These are phyloP conservation scores for Pyronema domesticum DNA, from an alignment of 495 filamentous ascomycete genomes.

Conservation along the genomic window DNA sequence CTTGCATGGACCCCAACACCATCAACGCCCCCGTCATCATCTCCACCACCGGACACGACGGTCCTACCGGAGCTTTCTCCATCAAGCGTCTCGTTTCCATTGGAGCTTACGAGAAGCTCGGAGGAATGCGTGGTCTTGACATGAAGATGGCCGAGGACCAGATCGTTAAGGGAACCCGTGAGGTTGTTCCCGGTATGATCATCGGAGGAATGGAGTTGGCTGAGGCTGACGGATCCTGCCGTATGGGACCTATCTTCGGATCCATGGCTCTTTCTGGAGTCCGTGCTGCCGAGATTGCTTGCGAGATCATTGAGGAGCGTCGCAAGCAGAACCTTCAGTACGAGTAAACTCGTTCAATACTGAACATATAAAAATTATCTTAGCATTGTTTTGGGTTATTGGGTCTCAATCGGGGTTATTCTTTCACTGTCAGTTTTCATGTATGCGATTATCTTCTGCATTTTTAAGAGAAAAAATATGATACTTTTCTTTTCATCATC, in stretches of 20 bases:
- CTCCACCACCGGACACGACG: slow-evolving; percentile 78
- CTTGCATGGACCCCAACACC: slow-evolving; percentile 90
- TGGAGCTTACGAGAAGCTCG: slow-evolving; percentile 60
- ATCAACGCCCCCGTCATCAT: slow-evolving; percentile 78
- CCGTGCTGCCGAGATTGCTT: slow-evolving; percentile 71
- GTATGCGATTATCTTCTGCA: no score
- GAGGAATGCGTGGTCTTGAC: slow-evolving; percentile 78
- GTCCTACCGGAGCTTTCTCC: slow-evolving; percentile 74
- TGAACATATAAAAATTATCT: no score
- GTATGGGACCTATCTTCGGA: slow-evolving; percentile 44
- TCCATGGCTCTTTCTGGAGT: slow-evolving; percentile 73
- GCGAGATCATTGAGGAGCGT: slow-evolving; percentile 57
- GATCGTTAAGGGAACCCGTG: slow-evolving; percentile 74
- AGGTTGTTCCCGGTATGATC: slow-evolving; percentile 70
- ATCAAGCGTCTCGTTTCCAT: slow-evolving; percentile 64
- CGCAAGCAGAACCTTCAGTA: slow-evolving; percentile 37
- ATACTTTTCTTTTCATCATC: no score
- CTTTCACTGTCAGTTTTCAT: no score
- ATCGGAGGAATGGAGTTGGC: slow-evolving; percentile 88
- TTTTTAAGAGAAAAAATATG: no score
- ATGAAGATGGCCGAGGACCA: slow-evolving; percentile 81
- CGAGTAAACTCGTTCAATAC: not conserved
- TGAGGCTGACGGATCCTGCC: slow-evolving; percentile 54
- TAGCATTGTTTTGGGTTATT: no score
- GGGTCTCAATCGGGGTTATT: no score